These are phyloP conservation scores for Rhynchospora pubera DNA, from an alignment of 176 grass and related monocot genomes.

Conservation along the genomic window DNA sequence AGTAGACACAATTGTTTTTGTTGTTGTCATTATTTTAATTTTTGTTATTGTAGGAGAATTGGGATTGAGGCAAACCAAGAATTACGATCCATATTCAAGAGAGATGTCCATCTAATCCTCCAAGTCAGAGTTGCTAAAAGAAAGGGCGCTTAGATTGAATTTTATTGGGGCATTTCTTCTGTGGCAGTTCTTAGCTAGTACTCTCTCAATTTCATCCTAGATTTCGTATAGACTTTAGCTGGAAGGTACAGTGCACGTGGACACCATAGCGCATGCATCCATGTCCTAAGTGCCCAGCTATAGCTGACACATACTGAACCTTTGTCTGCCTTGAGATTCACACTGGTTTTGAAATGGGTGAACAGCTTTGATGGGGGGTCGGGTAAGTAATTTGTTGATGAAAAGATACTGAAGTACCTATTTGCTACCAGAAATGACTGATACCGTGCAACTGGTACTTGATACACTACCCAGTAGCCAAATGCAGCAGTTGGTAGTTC, in stretches of 20 bases:
- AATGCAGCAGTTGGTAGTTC: not conserved
- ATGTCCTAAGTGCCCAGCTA: not conserved
- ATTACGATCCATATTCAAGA: slow-evolving; percentile 89
- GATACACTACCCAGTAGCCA: not conserved
- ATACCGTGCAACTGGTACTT: not conserved
- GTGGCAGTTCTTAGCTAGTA: not conserved
- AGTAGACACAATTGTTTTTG: not conserved
- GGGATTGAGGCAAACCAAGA: slow-evolving; percentile 95
- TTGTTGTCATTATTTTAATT: not conserved
- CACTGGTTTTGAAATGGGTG: not conserved
- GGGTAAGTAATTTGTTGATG: not conserved
- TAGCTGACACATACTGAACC: not conserved
- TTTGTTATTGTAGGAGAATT: slow-evolving; percentile 63
- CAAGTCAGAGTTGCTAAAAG: slow-evolving; percentile 85
- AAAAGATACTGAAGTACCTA: not conserved
- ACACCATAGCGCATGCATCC: not conserved
- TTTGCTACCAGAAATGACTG: not conserved
- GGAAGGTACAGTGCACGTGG: not conserved
- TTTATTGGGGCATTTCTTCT: not conserved
- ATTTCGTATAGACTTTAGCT: not conserved
- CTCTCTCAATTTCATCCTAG: not conserved
- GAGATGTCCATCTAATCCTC: slow-evolving; percentile 91
- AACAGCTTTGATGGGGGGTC: not conserved
- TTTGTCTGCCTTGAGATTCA: not conserved
- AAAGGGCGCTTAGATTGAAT: slow-evolving; percentile 44